Conservation (phyloP, 2,329 filamentous ascomycete species). For the Clonostachys rosea region DNA sequence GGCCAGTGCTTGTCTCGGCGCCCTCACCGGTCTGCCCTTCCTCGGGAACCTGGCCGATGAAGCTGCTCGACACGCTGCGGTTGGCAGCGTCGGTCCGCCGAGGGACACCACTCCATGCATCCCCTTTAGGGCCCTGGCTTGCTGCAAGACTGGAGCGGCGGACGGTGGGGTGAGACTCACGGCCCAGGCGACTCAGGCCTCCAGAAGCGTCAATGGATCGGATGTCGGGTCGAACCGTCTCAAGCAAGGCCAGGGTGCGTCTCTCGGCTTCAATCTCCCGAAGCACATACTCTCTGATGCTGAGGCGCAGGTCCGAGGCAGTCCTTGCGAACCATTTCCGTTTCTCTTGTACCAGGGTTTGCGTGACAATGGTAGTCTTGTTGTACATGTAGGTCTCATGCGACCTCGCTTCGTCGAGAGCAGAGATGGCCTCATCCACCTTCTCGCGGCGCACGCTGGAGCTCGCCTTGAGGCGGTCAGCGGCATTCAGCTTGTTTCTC, state of each 20-base stretch:
- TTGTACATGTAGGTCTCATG: slow-evolving; percentile 77
- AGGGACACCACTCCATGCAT: slow-evolving; percentile 94
- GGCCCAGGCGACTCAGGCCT: slow-evolving; percentile 82
- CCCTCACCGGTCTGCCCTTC: slow-evolving; percentile 48
- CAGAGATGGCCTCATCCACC: slow-evolving; percentile 92
- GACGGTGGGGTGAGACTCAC: slow-evolving; percentile 75
- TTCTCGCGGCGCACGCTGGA: slow-evolving; percentile 89
- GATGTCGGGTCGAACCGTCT: slow-evolving; percentile 89
- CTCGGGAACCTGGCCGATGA: slow-evolving; percentile 60
- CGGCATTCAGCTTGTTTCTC: slow-evolving; percentile 76
- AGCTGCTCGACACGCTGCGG: slow-evolving; percentile 71
- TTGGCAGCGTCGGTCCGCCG: slow-evolving; percentile 74
- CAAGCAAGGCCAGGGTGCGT: slow-evolving; percentile 85
- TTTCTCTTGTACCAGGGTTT: slow-evolving; percentile 83
- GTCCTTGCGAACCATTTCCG: slow-evolving; percentile 89
- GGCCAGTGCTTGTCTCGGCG: slow-evolving; percentile 25
- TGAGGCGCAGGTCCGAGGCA: slow-evolving; percentile 73
- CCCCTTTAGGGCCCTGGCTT: slow-evolving; percentile 94
- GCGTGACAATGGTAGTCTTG: slow-evolving; percentile 85
- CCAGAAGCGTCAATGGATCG: slow-evolving; percentile 88
- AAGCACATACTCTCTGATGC: slow-evolving; percentile 86
- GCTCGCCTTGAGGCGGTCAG: slow-evolving; percentile 82
- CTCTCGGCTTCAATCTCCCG: slow-evolving; percentile 95
- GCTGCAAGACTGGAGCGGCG: slow-evolving; percentile 75
- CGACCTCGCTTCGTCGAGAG: slow-evolving; percentile 80